phyloP scores from a whole-genome alignment of 192 early-diverging fungal species.

The Lunasporangiospora selenospora region DNA sequence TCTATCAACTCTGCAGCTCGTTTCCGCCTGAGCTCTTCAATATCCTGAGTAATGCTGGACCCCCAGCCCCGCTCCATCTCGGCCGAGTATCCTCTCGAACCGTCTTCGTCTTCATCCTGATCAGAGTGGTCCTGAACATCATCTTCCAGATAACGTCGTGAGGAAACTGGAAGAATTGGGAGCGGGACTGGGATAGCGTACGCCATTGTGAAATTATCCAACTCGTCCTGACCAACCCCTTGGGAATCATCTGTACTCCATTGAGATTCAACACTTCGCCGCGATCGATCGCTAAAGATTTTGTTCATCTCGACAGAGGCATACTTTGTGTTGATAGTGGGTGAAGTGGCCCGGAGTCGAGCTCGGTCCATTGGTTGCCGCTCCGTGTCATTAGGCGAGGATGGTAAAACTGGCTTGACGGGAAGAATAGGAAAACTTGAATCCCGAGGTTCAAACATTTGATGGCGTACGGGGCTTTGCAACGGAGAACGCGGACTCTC shows the following conservation, averaged over 20 bases:
- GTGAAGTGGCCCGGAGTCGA: slow-evolving; percentile 7
- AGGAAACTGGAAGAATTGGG: background rate
- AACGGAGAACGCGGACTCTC: too few relatives aligned
- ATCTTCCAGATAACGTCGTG: slow-evolving; percentile 3
- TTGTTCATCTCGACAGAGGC: slow-evolving; percentile 30
- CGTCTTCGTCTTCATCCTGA: slow-evolving; percentile 12
- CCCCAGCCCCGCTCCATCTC: slow-evolving; percentile 4
- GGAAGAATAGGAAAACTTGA: background rate
- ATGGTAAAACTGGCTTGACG: slow-evolving; percentile 1
- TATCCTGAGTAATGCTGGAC: slow-evolving; percentile 25
- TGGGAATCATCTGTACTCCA: slow-evolving; percentile 20
- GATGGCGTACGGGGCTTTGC: too few relatives aligned
- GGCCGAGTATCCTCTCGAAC: background rate
- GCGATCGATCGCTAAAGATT: slow-evolving; percentile 28
- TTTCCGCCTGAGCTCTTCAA: slow-evolving; percentile 17
- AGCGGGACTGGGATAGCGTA: slow-evolving; percentile 10
- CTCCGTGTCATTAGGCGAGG: slow-evolving; percentile 5
- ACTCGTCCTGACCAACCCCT: background rate
- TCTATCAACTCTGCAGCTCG: slow-evolving; percentile 1
- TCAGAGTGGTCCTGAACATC: slow-evolving; percentile 10
- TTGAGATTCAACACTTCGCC: slow-evolving; percentile 13
- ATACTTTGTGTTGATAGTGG: slow-evolving; percentile 21
- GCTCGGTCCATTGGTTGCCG: background rate
- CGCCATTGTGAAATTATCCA: slow-evolving; percentile 11
- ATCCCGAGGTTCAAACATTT: too few relatives aligned